phyloP scores from a whole-genome alignment of 1,284 basidiomycete species.

The Tetrapyrgos nigripes region DNA sequence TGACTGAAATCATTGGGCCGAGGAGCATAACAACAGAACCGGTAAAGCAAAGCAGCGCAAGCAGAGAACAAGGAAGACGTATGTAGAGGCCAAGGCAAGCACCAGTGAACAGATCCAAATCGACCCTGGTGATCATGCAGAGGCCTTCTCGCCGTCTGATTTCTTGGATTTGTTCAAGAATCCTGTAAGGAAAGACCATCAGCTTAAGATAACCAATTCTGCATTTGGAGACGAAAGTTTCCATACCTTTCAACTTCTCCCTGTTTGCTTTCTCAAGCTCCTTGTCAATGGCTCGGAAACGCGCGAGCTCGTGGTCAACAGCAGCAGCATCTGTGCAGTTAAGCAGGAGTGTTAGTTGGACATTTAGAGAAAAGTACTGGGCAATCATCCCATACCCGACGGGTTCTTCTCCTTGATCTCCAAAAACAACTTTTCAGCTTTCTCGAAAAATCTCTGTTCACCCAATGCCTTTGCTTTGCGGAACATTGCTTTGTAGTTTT shows the following conservation, averaged over 20 bases:
- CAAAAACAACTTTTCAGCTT: constrained; percentile 65
- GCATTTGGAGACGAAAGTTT: not conserved
- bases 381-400: constrained; percentile 45
- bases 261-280: constrained; percentile 68
- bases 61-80: too few species aligned
- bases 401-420: constrained; percentile 69
- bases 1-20: not conserved
- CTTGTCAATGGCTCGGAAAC: constrained; percentile 65
- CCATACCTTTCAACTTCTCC: constrained; percentile 75
- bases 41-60: too few species aligned
- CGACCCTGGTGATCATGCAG: not conserved
- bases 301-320: constrained; percentile 65
- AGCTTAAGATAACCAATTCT: not conserved
- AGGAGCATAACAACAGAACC: too few species aligned
- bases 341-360: constrained; percentile 1
- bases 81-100: too few species aligned
- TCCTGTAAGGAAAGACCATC: constrained; percentile 25
- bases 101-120: too few species aligned
- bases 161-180: constrained; percentile 40
- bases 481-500: constrained; percentile 79
- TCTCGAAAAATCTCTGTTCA: constrained; percentile 77
- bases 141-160: too few species aligned
- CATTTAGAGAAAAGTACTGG: not conserved
- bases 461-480: constrained; percentile 81
- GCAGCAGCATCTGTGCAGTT: constrained; percentile 54